Conservation (phyloP, 192 early-diverging fungal genomes). For the Coemansia sp. region DNA sequence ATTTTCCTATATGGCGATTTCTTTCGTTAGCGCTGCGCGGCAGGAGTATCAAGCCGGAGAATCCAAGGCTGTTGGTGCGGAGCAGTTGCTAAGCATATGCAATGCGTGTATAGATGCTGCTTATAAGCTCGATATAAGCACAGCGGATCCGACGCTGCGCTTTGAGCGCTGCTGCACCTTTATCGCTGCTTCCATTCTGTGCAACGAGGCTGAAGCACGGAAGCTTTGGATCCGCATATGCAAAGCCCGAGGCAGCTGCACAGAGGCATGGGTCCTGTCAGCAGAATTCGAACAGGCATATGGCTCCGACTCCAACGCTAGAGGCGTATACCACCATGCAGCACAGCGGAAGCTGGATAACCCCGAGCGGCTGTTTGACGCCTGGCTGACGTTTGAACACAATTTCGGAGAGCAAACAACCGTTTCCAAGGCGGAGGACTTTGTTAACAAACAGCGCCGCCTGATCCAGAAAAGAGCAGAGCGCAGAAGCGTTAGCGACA, state of each 20-base stretch:
- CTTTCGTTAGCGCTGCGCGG: slow-evolving; percentile 15
- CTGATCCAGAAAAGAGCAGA: slow-evolving; percentile 24
- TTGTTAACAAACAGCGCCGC: slow-evolving; percentile 23
- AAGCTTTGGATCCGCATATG: slow-evolving; percentile 39
- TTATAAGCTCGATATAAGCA: slow-evolving; percentile 26
- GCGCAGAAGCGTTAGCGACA: not conserved
- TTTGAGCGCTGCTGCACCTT: slow-evolving; percentile 40
- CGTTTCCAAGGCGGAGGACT: slow-evolving; percentile 15
- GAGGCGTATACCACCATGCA: slow-evolving; percentile 42
- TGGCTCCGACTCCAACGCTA: slow-evolving; percentile 19
- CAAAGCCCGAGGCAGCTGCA: slow-evolving; percentile 30
- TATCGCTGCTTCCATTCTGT: not conserved
- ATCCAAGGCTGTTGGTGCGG: not conserved
- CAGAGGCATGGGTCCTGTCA: slow-evolving; percentile 44
- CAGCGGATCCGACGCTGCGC: slow-evolving; percentile 27
- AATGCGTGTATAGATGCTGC: slow-evolving; percentile 15
- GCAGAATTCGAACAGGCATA: slow-evolving; percentile 35
- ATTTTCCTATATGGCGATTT: slow-evolving; percentile 19
- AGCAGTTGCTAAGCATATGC: slow-evolving; percentile 19
- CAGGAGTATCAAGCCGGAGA: not conserved
- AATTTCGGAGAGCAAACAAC: slow-evolving; percentile 9
- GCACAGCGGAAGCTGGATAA: slow-evolving; percentile 44
- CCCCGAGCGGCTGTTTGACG: slow-evolving; percentile 37
- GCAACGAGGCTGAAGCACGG: slow-evolving; percentile 7
- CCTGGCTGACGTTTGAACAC: slow-evolving; percentile 39